Evolutionary conservation across 306 rosid genomes (phyloP).

Genomic region (Vicia sativa): DNA sequence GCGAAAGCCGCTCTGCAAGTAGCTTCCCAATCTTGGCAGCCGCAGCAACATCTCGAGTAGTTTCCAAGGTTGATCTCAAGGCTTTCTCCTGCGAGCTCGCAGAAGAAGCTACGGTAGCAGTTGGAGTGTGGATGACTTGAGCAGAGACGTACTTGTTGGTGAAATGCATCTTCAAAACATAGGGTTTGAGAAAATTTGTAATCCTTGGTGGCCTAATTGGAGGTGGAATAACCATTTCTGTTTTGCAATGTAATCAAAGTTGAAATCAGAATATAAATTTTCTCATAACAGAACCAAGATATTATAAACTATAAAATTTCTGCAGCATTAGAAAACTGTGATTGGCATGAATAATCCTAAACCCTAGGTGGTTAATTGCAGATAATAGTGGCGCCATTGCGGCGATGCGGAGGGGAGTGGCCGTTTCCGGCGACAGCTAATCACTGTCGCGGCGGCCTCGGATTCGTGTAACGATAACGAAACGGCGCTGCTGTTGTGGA

Average conservation of each 20-base stretch:
- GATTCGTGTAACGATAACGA: no score
- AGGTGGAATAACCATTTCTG: conserved; percentile 78
- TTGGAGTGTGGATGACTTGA: conserved; percentile 78
- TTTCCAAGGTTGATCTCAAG: no score
- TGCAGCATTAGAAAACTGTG: no score
- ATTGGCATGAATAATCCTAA: no score
- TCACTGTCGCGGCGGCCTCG: no score
- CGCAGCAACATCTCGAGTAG: conserved; percentile 91
- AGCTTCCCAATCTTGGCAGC: conserved; percentile 86
- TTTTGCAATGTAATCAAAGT: conserved; percentile 23
- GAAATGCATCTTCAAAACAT: conserved; percentile 84
- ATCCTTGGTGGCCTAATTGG: conserved; percentile 69
- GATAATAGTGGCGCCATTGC: no score
- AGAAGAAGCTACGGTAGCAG: conserved; percentile 71
- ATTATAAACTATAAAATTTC: no score
- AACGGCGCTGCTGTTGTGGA: no score
- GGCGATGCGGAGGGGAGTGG: no score
- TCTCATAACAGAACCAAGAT: neutral
- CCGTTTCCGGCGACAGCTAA: no score
- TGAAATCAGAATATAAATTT: conserved; percentile 2
- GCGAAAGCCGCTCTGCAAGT: conserved; percentile 77
- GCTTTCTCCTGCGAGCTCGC: conserved; percentile 86
- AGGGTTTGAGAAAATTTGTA: conserved; percentile 74
- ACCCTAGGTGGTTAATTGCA: no score
- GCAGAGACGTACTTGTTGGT: conserved; percentile 79